Evolutionary conservation across 148 eudicot genomes (phyloP), one percentile per base, ranked within the genome.

Genomic region (Polygonum aviculare): DNA sequence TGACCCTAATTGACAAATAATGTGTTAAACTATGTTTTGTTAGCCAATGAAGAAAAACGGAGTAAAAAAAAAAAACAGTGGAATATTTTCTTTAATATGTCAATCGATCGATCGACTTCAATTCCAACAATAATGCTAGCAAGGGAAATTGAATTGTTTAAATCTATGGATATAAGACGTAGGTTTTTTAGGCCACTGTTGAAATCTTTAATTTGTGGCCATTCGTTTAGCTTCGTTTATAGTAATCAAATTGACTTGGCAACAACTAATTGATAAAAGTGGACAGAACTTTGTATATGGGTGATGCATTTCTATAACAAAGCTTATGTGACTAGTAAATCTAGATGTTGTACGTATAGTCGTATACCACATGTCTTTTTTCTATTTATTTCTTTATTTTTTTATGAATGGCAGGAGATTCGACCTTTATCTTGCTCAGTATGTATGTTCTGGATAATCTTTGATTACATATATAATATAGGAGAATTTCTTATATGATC

Each of bases 161-260:
- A 54, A 0, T 18, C 9, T 31, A n/a, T 62, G 69, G 38, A 38
- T 62, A 62, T 22, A 21, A 21, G 19, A 60, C 4, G 67, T 60
- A 60, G 67, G 67, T 9, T 60, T 11, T 4, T 62, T 3, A 26
- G 69, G 38, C 39, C 69, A 31, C 31, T 35, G 31, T 26, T 26
- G 5, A 62, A n/a, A 1, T 11, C 67, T 60, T 62, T 62, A 62
- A 62, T 62, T 62, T 62, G 69, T 62, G 69, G 69, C 69, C 69
- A 62, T 62, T 26, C 38, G 69, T 62, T 62, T 62, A 26, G 36
- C 69, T n/a, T 62, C 38, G 69, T 31, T 62, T 22, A 62, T 62
- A 62, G 69, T 62, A 62, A 62, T 12, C 69, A 62, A 62, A 62
- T 62, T 62, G 69, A 62, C 69, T 3, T 26, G 69, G 69, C 26